Base-by-base conservation (phyloP, 768 basidiomycete species). In the Leucosporidium creatinivorum region DNA sequence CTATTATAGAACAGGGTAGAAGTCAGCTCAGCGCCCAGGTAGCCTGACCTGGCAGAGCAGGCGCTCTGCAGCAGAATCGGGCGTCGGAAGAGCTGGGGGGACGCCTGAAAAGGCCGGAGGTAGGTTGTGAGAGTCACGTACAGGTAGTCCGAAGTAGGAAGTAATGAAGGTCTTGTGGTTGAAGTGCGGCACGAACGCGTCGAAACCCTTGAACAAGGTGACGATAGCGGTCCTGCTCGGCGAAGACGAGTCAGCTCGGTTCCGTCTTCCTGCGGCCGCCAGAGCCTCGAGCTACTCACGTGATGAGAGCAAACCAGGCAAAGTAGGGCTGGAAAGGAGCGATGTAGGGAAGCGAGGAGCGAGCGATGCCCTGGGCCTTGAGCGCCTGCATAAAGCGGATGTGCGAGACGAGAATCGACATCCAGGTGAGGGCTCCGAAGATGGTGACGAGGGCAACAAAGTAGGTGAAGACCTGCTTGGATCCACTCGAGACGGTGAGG, bases 391-490 rank as follows among this genome's bases (percentile, higher is more conserved):
- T 64, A 31, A 72, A 63, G n/a, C 67, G 50, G 30, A 74, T 70
- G 76, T 91, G 69, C 23, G 87, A 89, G 59, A 88, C 55, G 62
- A 80, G 82, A 75, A 91, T 90, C 54, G 85, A 87, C 71, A 87
- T 85, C 89, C 89, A 91, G 4, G 88, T 87, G 80, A 89, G 52
- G 23, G 51, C 50, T 0, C 57, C 54, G 47, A 52, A 25, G 36
- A 39, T 26, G 26, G 48, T 59, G 6, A 58, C 65, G 60, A 80
- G 65, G 68, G 78, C 77, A 64, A 74, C 75, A 52, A 80, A 77
- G 66, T 76, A 80, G 54, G 68, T 69, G 72, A 80, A 80, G 56
- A 79, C 78, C n/a, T 63, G 65, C 47, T 68, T 70, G 31, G 78
- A 63, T 6, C 59, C 62, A 0, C 62, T 44, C 19, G 63, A 65